These are phyloP conservation scores for Aschersonia sp. DNA, from an alignment of 2,329 filamentous ascomycete genomes.

Conservation along the genomic window DNA sequence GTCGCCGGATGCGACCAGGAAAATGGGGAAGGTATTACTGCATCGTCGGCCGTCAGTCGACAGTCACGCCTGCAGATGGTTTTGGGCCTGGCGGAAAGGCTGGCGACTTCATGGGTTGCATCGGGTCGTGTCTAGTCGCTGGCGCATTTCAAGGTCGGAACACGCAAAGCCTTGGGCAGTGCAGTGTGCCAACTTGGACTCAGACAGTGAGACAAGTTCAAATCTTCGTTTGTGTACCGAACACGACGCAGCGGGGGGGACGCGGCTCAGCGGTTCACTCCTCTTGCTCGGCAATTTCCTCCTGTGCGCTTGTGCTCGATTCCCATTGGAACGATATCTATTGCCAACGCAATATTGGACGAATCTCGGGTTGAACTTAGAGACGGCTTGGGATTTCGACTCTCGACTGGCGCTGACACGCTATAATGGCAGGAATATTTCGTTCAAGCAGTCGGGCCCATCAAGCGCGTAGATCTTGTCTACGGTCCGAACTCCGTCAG, in stretches of 20 bases:
- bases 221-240: neutral
- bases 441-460: conserved; percentile 67
- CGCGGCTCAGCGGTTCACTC: conserved; percentile 3
- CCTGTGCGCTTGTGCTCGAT: neutral
- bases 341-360: conserved; percentile 8
- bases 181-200: neutral
- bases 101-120: too few species aligned
- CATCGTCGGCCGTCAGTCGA: neutral
- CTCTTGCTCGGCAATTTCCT: conserved; percentile 4
- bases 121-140: too few species aligned
- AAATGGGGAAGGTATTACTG: too few species aligned
- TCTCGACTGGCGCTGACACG: conserved; percentile 49
- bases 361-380: conserved; percentile 16
- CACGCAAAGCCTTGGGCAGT: neutral
- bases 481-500: conserved; percentile 88
- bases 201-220: neutral
- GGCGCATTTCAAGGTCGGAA: too few species aligned
- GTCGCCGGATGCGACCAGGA: too few species aligned
- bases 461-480: conserved; percentile 81
- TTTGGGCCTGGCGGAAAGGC: too few species aligned
- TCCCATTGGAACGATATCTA: neutral
- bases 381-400: conserved; percentile 8
- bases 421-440: conserved; percentile 85
- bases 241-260: neutral
- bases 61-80: too few species aligned